Percentiles rank a stretch among this genome's conserved stretches.
Evolutionary conservation across 768 basidiomycete genomes (phyloP).

Genomic region (Rhodotorula kratochvilovae): DNA sequence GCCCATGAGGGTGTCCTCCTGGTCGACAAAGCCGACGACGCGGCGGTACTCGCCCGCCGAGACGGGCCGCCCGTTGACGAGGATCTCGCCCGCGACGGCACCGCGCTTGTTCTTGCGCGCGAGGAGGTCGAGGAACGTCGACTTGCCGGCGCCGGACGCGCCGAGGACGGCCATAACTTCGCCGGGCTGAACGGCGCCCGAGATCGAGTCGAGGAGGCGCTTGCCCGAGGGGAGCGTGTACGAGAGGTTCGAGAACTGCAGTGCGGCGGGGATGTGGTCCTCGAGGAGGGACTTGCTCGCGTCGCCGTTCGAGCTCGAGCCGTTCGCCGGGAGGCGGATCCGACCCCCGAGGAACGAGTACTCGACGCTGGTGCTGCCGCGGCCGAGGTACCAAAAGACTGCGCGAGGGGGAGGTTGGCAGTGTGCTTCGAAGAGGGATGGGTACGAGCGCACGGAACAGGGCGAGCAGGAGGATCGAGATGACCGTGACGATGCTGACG

Average conservation of each 20-base stretch:
- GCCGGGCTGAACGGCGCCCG: conserved; percentile 78
- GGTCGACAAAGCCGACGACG: conserved; percentile 92
- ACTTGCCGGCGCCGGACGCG: conserved; percentile 92
- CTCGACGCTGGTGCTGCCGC: conserved; percentile 58
- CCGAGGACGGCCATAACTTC: conserved; percentile 95
- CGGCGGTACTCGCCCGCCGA: conserved; percentile 69
- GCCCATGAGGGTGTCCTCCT: conserved; percentile 95
- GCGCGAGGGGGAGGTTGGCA: background rate
- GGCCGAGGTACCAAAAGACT: conserved; percentile 89
- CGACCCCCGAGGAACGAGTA: conserved; percentile 57
- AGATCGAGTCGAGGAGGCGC: conserved; percentile 71
- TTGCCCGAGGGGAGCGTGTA: conserved; percentile 66
- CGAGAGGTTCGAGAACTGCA: conserved; percentile 81
- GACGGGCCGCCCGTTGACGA: conserved; percentile 81
- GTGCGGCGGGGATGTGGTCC: conserved; percentile 86
- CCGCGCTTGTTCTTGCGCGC: conserved; percentile 86
- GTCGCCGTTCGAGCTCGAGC: conserved; percentile 50
- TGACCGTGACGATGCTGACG: conserved; percentile 73
- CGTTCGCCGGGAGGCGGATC: conserved; percentile 54
- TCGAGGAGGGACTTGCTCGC: conserved; percentile 72
- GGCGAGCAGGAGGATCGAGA: conserved; percentile 63
- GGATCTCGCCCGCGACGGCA: conserved; percentile 63
- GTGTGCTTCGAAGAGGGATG: background rate
- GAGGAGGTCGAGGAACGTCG: conserved; percentile 91
- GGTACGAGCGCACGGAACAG: conserved; percentile 52